A percentile compares a stretch with the other conserved stretches of the same genome.
Evolutionary conservation across 148 eudicot species (phyloP).

Genomic region (Talinum fruticosum): DNA sequence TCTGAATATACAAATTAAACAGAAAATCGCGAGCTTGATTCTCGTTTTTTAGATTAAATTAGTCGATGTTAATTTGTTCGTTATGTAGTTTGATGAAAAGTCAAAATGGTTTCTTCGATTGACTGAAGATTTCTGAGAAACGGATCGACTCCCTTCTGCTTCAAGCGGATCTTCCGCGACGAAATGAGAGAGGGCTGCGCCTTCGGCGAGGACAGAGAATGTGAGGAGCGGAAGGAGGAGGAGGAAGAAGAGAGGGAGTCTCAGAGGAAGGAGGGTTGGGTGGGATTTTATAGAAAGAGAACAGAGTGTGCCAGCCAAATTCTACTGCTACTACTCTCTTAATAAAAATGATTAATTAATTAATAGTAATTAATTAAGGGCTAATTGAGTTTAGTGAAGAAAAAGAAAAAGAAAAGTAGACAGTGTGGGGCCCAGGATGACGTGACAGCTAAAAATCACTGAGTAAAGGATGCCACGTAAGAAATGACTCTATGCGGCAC

Average conservation of each 20-base stretch:
- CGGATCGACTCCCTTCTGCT: neutral
- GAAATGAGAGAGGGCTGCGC: conserved; percentile 5
- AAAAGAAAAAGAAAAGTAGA: neutral
- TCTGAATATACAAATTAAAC: neutral
- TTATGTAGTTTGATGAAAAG: neutral
- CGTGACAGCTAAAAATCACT: neutral
- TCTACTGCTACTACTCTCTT: neutral
- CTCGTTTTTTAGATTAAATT: neutral
- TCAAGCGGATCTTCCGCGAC: conserved; percentile 21
- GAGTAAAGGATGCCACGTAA: neutral
- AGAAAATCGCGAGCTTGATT: neutral
- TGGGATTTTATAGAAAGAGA: conserved; percentile 12
- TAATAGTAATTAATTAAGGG: neutral
- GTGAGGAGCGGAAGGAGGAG: neutral
- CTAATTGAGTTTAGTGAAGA: neutral
- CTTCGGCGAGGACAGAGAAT: too few species aligned
- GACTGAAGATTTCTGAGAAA: conserved; percentile 5
- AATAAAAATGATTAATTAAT: neutral
- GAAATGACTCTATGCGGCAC: neutral
- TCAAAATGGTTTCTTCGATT: neutral
- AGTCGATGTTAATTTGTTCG: neutral
- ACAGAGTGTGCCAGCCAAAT: neutral
- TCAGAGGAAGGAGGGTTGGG: neutral
- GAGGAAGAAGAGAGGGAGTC: conserved; percentile 5
- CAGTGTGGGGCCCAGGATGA: neutral